Evolutionary conservation across 495 filamentous ascomycete genomes (phyloP).

Genomic region (Penicillium lividum): DNA sequence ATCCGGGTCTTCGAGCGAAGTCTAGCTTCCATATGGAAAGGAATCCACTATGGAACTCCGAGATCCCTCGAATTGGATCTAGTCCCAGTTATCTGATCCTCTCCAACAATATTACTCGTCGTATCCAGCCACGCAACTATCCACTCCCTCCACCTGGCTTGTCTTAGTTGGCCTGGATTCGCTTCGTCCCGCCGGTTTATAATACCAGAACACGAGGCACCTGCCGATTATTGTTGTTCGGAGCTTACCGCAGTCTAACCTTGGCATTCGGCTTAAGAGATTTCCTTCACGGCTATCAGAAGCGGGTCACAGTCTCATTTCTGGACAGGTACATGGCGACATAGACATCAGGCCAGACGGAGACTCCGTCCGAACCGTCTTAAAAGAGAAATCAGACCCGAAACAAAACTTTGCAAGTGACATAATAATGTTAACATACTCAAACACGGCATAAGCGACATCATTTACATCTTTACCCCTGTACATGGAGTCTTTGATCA

Average conservation of each 20-base stretch:
- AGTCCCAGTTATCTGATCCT: constrained; percentile 33
- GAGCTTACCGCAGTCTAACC: neutral
- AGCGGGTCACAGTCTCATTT: neutral
- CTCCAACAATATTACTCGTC: constrained; percentile 28
- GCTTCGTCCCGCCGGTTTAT: constrained; percentile 12
- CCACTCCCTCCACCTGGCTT: constrained; percentile 31
- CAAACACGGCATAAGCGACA: constrained; percentile 43
- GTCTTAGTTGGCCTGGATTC: constrained; percentile 8
- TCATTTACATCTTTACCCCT: constrained; percentile 50
- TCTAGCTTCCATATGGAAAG: constrained; percentile 5
- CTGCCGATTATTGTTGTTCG: neutral
- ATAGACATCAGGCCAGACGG: neutral
- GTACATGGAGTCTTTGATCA: neutral
- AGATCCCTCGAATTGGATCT: constrained; percentile 20
- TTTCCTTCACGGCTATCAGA: neutral
- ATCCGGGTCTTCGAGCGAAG: constrained; percentile 5
- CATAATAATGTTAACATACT: constrained; percentile 33
- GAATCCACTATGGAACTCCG: constrained; percentile 17
- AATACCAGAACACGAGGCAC: constrained; percentile 1
- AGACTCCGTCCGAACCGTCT: neutral
- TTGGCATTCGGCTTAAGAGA: neutral
- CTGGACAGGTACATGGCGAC: neutral
- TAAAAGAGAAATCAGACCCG: neutral
- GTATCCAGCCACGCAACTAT: constrained; percentile 18
- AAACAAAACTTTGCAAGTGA: constrained; percentile 5